phyloP scores from a whole-genome alignment of 1,284 basidiomycete genomes.

The Cystobasidiaceae sp. region DNA sequence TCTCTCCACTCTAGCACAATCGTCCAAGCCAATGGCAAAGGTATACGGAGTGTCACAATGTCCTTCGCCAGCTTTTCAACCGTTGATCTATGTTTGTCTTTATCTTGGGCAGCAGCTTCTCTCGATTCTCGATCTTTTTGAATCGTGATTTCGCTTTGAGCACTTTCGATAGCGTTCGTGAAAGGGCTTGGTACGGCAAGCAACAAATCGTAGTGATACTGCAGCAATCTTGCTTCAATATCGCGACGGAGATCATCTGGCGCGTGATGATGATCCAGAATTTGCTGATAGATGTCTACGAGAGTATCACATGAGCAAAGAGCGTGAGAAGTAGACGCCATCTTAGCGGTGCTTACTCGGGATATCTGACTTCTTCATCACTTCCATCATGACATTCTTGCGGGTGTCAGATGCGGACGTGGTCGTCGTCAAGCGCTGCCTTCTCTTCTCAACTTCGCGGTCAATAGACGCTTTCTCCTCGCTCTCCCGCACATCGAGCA shows the following conservation, averaged over 20 bases:
- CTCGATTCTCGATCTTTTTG: slow-evolving; percentile 47
- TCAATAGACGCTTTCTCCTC: slow-evolving; percentile 58
- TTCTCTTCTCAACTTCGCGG: slow-evolving; percentile 66
- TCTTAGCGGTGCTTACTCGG: slow-evolving; percentile 27
- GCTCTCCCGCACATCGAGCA: slow-evolving; percentile 57
- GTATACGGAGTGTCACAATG: slow-evolving; percentile 65
- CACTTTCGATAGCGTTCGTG: slow-evolving; percentile 42
- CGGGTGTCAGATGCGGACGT: slow-evolving; percentile 45
- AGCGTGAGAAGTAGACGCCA: slow-evolving; percentile 26
- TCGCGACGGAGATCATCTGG: slow-evolving; percentile 63
- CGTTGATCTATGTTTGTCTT: slow-evolving; percentile 55
- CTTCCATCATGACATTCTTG: slow-evolving; percentile 39
- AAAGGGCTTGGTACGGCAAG: slow-evolving; percentile 53
- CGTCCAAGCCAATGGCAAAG: slow-evolving; percentile 72
- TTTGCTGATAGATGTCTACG: slow-evolving; percentile 59
- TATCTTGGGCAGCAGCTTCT: slow-evolving; percentile 50
- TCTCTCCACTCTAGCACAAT: slow-evolving; percentile 73
- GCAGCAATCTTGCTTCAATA: slow-evolving; percentile 66
- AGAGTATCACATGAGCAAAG: slow-evolving; percentile 46
- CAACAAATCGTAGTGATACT: slow-evolving; percentile 58
- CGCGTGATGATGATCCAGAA: slow-evolving; percentile 69
- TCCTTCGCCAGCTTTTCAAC: slow-evolving; percentile 66
- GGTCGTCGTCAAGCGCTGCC: slow-evolving; percentile 61
- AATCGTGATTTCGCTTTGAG: slow-evolving; percentile 40
- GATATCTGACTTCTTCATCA: slow-evolving; percentile 41